These are phyloP conservation scores for Fusarium multiceps DNA, from an alignment of 2,329 filamentous ascomycete species.

Conservation along the genomic window DNA sequence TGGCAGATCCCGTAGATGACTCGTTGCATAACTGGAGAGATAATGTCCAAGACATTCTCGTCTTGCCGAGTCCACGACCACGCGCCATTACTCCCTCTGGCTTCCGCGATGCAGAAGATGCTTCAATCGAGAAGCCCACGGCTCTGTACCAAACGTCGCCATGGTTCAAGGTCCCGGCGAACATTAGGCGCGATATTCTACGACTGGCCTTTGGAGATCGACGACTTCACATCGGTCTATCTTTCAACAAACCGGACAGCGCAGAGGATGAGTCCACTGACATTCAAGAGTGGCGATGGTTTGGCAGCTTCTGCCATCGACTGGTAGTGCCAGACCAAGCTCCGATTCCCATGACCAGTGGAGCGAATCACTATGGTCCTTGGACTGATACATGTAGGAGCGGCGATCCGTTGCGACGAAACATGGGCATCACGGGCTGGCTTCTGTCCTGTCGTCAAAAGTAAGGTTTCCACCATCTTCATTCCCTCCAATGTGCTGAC, in stretches of 20 bases:
- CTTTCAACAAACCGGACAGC: not conserved
- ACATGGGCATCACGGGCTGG: not conserved
- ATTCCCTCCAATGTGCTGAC: too few relatives aligned
- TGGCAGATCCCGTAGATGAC: not conserved
- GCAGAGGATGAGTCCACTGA: not conserved
- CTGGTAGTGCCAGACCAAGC: not conserved
- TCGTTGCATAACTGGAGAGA: not conserved
- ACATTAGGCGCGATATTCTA: not conserved
- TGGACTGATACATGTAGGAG: not conserved
- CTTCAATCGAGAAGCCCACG: accelerated
- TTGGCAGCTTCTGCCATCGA: not conserved
- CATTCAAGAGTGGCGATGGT: not conserved
- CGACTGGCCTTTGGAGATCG: not conserved
- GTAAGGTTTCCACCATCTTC: not conserved
- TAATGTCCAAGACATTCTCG: not conserved
- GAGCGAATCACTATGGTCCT: not conserved
- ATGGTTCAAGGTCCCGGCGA: conserved; percentile 1
- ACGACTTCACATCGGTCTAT: not conserved
- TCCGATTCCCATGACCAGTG: too few relatives aligned
- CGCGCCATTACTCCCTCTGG: not conserved
- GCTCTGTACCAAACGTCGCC: not conserved
- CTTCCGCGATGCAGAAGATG: not conserved
- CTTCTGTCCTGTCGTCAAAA: conserved; percentile 10
- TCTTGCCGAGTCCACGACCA: not conserved
- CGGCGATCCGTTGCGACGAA: too few relatives aligned